Conservation (phyloP, 768 basidiomycete species). For the Exsudoporus frostii region DNA sequence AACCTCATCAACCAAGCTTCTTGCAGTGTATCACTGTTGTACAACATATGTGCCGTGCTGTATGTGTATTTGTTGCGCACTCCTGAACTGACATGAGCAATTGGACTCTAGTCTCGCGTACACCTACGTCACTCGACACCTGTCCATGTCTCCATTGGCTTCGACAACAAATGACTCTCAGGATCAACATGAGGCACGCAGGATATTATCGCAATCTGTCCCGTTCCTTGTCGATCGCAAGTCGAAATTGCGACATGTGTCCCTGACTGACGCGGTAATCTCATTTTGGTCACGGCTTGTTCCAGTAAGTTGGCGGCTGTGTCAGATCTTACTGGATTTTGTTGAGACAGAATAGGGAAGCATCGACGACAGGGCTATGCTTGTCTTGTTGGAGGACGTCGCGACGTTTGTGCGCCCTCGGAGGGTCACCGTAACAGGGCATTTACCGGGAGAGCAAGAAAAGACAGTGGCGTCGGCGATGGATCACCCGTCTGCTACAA, state of each 20-base stretch:
- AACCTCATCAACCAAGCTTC: slow-evolving; percentile 40
- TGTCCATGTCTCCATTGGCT: slow-evolving; percentile 58
- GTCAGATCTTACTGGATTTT: not conserved
- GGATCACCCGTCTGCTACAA: slow-evolving; percentile 13
- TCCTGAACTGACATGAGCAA: not conserved
- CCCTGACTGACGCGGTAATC: slow-evolving; percentile 50
- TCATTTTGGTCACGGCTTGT: slow-evolving; percentile 66
- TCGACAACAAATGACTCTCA: slow-evolving; percentile 36
- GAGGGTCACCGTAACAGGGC: slow-evolving; percentile 15
- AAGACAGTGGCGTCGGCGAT: not conserved
- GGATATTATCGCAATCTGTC: slow-evolving; percentile 47
- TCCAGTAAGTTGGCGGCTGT: slow-evolving; percentile 22
- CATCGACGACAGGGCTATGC: slow-evolving; percentile 41
- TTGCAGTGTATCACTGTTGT: slow-evolving; percentile 47
- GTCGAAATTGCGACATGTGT: slow-evolving; percentile 52
- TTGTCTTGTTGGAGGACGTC: slow-evolving; percentile 56
- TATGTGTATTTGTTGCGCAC: slow-evolving; percentile 35
- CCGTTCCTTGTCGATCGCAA: slow-evolving; percentile 65
- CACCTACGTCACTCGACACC: slow-evolving; percentile 58
- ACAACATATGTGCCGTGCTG: slow-evolving; percentile 69
- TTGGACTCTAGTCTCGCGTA: slow-evolving; percentile 56
- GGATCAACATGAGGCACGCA: slow-evolving; percentile 46
- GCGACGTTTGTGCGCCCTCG: slow-evolving; percentile 50
- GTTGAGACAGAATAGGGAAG: slow-evolving; percentile 28
- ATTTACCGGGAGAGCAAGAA: not conserved